Conservation (phyloP, 495 filamentous ascomycete species). For the Aspergillus campestris region DNA sequence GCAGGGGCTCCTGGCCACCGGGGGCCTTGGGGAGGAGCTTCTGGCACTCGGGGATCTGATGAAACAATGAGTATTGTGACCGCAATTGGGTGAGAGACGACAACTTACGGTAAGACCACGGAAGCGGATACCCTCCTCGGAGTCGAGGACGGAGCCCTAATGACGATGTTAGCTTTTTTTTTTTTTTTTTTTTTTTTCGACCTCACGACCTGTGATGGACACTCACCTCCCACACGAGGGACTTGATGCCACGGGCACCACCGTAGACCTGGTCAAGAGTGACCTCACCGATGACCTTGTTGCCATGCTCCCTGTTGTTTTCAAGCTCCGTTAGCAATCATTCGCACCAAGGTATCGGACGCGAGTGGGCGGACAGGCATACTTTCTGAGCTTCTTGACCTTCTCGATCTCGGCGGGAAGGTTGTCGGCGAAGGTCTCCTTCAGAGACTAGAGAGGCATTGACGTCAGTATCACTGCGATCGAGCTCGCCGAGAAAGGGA, state of each 20-base stretch:
- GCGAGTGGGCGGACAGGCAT: slow-evolving; percentile 20
- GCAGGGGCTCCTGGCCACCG: slow-evolving; percentile 90
- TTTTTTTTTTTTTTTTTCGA: not conserved
- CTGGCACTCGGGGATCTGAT: slow-evolving; percentile 95
- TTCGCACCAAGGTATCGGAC: not conserved
- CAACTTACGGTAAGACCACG: slow-evolving; percentile 76
- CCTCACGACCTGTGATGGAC: not conserved
- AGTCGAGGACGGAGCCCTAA: slow-evolving; percentile 89
- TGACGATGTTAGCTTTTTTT: slow-evolving; percentile 6
- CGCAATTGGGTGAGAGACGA: not conserved
- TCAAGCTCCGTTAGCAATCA: slow-evolving; percentile 15
- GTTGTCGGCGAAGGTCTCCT: slow-evolving; percentile 95
- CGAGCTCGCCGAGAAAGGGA: not conserved
- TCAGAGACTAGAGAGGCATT: slow-evolving; percentile 63
- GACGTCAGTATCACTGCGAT: not conserved
- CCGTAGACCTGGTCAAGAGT: slow-evolving; percentile 99
- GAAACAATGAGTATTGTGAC: slow-evolving; percentile 10
- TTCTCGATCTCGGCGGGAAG: slow-evolving; percentile 95
- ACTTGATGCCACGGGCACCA: slow-evolving; percentile 98
- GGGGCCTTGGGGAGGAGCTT: slow-evolving; percentile 91
- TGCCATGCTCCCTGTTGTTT: slow-evolving; percentile 70
- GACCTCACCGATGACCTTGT: slow-evolving; percentile 92
- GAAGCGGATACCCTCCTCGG: slow-evolving; percentile 98
- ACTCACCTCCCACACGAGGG: slow-evolving; percentile 86
- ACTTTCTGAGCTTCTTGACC: slow-evolving; percentile 97